Evolutionary conservation across 495 filamentous ascomycete species (phyloP).

Genomic region (Xylona heveae): DNA sequence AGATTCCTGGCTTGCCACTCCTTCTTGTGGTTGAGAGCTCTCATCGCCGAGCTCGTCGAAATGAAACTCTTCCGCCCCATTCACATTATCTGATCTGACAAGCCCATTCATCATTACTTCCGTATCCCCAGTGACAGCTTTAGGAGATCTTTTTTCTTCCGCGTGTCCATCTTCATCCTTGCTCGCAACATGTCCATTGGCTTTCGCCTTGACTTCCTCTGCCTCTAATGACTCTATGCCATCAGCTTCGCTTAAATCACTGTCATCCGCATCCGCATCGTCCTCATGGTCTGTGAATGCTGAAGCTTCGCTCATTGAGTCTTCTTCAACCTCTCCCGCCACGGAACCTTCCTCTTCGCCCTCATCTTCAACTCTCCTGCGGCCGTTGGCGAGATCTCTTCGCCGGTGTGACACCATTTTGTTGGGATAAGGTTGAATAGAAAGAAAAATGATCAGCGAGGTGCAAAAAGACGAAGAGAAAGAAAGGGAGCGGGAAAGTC

Average conservation of each 20-base stretch:
- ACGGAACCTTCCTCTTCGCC: conserved; percentile 49
- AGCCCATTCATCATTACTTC: conserved; percentile 78
- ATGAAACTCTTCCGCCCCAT: conserved; percentile 33
- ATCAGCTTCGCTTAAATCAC: conserved; percentile 52
- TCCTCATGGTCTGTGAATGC: conserved; percentile 54
- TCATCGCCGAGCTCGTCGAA: conserved; percentile 38
- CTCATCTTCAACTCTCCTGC: conserved; percentile 62
- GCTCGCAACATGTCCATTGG: conserved; percentile 4
- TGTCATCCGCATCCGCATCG: conserved; percentile 50
- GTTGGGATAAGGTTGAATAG: no score
- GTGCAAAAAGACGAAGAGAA: no score
- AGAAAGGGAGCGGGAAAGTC: no score
- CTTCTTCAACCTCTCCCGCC: conserved; percentile 49
- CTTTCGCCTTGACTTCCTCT: conserved; percentile 12
- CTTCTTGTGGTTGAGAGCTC: conserved; percentile 4
- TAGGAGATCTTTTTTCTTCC: conserved; percentile 4
- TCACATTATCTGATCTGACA: conserved; percentile 35
- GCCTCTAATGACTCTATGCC: no score
- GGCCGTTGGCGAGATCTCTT: conserved; percentile 53
- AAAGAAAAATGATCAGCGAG: no score
- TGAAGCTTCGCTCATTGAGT: conserved; percentile 67
- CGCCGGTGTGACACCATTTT: conserved; percentile 41
- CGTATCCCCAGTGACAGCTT: conserved; percentile 35
- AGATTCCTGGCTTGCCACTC: conserved; percentile 6
- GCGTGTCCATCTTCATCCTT: conserved; percentile 18